Percentiles rank a stretch among this genome's conserved stretches.
Conservation (phyloP, 257 asterid species). For the Parsonsia alboflavescens region DNA sequence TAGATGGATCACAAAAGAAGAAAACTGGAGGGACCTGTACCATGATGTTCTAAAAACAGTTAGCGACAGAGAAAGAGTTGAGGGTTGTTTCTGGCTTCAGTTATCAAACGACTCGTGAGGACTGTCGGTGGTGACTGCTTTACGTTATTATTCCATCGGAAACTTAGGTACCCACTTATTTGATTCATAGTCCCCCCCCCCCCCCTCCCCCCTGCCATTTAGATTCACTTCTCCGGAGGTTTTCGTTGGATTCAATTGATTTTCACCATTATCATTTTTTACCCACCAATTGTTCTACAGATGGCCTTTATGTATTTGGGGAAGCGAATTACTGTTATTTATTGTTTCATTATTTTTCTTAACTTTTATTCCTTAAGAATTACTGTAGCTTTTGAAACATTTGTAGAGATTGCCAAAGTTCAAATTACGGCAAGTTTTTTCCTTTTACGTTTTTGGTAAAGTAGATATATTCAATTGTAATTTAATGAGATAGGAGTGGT, state of each 20-base stretch:
- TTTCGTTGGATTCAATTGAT: neutral
- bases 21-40: neutral
- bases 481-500: neutral
- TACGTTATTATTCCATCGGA: neutral
- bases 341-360: neutral
- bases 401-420: neutral
- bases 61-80: neutral
- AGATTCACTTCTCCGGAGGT: neutral
- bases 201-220: too few species aligned
- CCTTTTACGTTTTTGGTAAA: neutral
- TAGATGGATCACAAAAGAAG: too few species aligned
- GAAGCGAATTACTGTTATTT: neutral
- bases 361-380: neutral
- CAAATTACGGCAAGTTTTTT: neutral
- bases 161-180: neutral
- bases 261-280: neutral
- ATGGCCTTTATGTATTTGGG: neutral
- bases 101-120: neutral
- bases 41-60: neutral
- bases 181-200: neutral
- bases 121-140: neutral
- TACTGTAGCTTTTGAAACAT: neutral
- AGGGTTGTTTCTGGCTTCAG: neutral
- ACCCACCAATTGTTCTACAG: slow-evolving; percentile 7
- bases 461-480: too few species aligned